Conservation (phyloP, 495 filamentous ascomycete species). For the Penicillium steckii region DNA sequence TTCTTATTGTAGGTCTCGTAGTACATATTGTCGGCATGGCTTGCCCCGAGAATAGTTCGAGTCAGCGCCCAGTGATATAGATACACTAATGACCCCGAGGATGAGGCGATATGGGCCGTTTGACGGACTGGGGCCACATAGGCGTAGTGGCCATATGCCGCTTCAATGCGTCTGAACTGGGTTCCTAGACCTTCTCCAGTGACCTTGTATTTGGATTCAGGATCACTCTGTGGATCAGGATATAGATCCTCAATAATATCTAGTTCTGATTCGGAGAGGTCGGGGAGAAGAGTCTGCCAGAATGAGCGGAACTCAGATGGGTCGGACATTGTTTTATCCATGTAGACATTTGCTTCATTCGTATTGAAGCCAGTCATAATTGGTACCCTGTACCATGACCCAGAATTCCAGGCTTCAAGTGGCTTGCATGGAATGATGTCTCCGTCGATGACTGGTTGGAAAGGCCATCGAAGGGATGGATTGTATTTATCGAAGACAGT, state of each 20-base stretch:
- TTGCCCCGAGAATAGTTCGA: constrained; percentile 43
- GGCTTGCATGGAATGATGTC: constrained; percentile 54
- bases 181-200: constrained; percentile 37
- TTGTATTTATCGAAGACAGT: constrained; percentile 50
- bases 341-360: constrained; percentile 59
- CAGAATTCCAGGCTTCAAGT: constrained; percentile 50
- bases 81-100: constrained; percentile 39
- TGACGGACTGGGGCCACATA: constrained; percentile 63
- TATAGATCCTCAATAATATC: constrained; percentile 50
- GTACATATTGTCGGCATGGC: constrained; percentile 55
- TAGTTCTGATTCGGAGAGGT: constrained; percentile 40
- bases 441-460: constrained; percentile 62
- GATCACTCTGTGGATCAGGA: constrained; percentile 46
- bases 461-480: constrained; percentile 56
- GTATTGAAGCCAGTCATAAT: constrained; percentile 62
- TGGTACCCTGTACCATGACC: constrained; percentile 51
- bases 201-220: not conserved
- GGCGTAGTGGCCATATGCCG: constrained; percentile 61
- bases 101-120: constrained; percentile 48
- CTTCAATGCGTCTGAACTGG: constrained; percentile 56
- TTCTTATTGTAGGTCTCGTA: constrained; percentile 50
- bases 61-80: constrained; percentile 56
- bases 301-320: constrained; percentile 49
- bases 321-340: constrained; percentile 41
- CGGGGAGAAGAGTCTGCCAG: constrained; percentile 52